A percentile compares a stretch with the other conserved stretches of the same genome.
Conservation (phyloP, 2,329 filamentous ascomycete genomes). For the Xylaria sp. region DNA sequence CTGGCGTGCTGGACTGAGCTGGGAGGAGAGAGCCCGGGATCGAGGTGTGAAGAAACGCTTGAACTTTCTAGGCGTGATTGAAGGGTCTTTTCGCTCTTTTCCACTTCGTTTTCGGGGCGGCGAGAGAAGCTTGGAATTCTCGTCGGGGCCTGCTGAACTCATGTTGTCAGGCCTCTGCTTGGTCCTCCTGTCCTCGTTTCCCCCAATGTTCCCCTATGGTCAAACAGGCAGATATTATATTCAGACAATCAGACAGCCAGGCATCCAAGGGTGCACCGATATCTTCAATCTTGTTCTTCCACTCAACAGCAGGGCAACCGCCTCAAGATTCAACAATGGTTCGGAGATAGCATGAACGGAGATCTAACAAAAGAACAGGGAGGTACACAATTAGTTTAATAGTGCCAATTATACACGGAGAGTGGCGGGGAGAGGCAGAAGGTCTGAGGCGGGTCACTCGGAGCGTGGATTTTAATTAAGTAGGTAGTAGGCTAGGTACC, state of each 20-base stretch:
- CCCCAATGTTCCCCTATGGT: neutral
- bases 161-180: constrained; percentile 21
- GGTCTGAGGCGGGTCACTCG: constrained; percentile 15
- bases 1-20: constrained; percentile 54
- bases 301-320: constrained; percentile 12
- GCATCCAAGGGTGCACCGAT: constrained; percentile 3
- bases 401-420: constrained; percentile 29
- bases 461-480: constrained; percentile 20
- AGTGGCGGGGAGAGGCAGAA: constrained; percentile 38
- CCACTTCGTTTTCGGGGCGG: constrained; percentile 45
- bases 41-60: constrained; percentile 65
- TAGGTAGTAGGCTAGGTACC: neutral
- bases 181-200: neutral
- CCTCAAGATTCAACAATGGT: constrained; percentile 7
- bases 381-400: constrained; percentile 25
- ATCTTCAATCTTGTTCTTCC: constrained; percentile 13
- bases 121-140: constrained; percentile 43
- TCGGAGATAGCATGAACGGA: constrained; percentile 8
- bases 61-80: constrained; percentile 66
- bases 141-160: constrained; percentile 34
- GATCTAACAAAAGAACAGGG: neutral
- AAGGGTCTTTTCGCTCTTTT: constrained; percentile 62
- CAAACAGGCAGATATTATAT: neutral
- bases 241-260: neutral
- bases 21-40: constrained; percentile 52